Percentiles rank a stretch among this genome's conserved stretches.
These are phyloP conservation scores for Aspergillus taichungensis DNA, from an alignment of 495 filamentous ascomycete species.

Conservation along the genomic window DNA sequence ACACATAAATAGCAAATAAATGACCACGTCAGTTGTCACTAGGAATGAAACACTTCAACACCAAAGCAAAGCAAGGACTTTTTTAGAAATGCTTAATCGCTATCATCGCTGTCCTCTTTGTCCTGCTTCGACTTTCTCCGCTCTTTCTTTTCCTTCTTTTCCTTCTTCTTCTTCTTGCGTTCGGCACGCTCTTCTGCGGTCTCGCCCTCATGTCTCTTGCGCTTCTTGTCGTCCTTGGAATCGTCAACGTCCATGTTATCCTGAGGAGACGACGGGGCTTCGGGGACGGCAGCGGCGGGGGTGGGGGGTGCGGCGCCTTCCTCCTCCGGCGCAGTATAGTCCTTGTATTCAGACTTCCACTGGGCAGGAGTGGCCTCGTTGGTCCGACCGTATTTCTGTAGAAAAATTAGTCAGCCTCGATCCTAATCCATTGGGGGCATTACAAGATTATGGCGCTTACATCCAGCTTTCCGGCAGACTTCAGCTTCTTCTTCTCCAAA, in stretches of 20 bases:
- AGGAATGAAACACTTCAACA: not conserved
- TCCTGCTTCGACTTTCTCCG: conserved; percentile 53
- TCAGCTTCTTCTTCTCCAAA: conserved; percentile 96
- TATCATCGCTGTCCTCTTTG: conserved; percentile 48
- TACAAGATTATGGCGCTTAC: conserved; percentile 31
- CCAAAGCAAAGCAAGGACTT: conserved; percentile 14
- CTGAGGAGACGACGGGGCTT: conserved; percentile 21
- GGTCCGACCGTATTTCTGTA: conserved; percentile 75
- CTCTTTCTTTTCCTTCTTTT: conserved; percentile 65
- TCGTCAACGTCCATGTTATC: conserved; percentile 34
- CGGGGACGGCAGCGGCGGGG: conserved; percentile 19
- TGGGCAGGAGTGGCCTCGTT: conserved; percentile 88
- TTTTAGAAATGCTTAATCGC: conserved; percentile 38
- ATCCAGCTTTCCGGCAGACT: conserved; percentile 93
- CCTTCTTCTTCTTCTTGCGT: conserved; percentile 67
- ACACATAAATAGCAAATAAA: not conserved
- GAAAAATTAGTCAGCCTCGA: not conserved
- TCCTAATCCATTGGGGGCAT: not conserved
- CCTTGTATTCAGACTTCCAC: conserved; percentile 85
- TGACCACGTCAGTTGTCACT: not conserved
- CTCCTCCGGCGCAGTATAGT: conserved; percentile 56
- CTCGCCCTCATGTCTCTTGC: conserved; percentile 75
- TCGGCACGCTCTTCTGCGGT: conserved; percentile 67
- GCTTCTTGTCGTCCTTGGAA: conserved; percentile 55
- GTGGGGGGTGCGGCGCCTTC: conserved; percentile 27